phyloP scores from a whole-genome alignment of 306 rosid genomes.

The Boehmeria nivea region DNA sequence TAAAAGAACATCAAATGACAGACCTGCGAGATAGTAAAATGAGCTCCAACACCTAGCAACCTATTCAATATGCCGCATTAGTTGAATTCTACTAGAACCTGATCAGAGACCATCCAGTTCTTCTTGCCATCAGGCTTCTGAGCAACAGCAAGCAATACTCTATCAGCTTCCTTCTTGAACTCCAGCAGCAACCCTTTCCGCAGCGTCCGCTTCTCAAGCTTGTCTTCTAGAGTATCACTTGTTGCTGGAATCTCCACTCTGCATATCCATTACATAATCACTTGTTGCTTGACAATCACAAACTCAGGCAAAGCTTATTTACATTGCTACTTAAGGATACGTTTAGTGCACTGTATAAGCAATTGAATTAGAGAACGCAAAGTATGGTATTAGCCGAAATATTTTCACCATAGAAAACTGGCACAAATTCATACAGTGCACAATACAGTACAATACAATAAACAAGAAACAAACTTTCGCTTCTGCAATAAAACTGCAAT shows the following conservation, averaged over 20 bases:
- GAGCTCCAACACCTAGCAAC: slow-evolving; percentile 77
- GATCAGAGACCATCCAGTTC: slow-evolving; percentile 99
- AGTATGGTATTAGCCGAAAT: too few relatives aligned
- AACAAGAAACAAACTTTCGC: too few relatives aligned
- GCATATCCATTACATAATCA: slow-evolving; percentile 11
- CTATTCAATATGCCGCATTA: slow-evolving; percentile 76
- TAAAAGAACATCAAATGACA: slow-evolving; percentile 15
- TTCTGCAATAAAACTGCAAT: too few relatives aligned
- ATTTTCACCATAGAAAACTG: too few relatives aligned
- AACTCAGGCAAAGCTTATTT: neutral
- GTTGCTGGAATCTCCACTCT: slow-evolving; percentile 46
- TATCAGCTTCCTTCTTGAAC: slow-evolving; percentile 87
- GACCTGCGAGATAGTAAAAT: slow-evolving; percentile 17
- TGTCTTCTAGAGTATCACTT: slow-evolving; percentile 63
- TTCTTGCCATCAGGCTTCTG: slow-evolving; percentile 96
- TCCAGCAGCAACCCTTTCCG: slow-evolving; percentile 77
- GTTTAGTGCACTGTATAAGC: too few relatives aligned
- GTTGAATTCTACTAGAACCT: slow-evolving; percentile 86
- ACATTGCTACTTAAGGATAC: neutral
- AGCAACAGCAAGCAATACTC: slow-evolving; percentile 73
- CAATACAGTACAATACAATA: too few relatives aligned
- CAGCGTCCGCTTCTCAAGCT: slow-evolving; percentile 49
- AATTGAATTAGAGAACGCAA: too few relatives aligned
- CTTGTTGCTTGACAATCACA: neutral
- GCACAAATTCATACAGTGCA: too few relatives aligned